Evolutionary conservation across 1,284 basidiomycete genomes (phyloP), one percentile per base, ranked within the genome.

Genomic region (Trichosporon sp.): DNA sequence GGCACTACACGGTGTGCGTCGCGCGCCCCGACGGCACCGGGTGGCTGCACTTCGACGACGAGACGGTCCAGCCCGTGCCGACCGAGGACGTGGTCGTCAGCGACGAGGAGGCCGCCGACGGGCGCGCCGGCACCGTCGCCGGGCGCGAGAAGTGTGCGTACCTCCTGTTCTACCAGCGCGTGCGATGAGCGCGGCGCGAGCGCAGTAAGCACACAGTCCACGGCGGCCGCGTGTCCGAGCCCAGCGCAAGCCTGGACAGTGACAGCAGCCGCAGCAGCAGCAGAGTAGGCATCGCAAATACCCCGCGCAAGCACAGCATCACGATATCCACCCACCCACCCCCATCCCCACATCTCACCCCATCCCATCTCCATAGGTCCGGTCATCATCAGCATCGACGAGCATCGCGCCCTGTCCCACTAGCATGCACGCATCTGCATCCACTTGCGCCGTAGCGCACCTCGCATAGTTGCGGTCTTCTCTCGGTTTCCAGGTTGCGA

Each of bases 1-100:
- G 96, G 0, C 95, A 98, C 82, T 99, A 98, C 84, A 99, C 95
- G 1, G 89, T 97, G 58, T 91, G 95, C 73, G 92, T 97, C 1
- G 85, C 95, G 8, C 90, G 93, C 71, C 91, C 92, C 23, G 73
- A 82, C 75, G 71, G 62, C 81, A 78, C 73, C 83, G 77, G 89
- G 87, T 98, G 93, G 96, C 87, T 97, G 69, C 90, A 95, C 72
- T 92, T 98, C 68, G 95, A 98, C 82, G 95, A 98, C 77, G 94
- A 96, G 81, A 84, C 90, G 5, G 91, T 93, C n/a, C 89, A 89
- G 34, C 89, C 92, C 70, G 87, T 95, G 51, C 85, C 88, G n/a
- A 84, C 86, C 1, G 90, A 92, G 60, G 90, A 94, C 76, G 92
- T 95, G 58, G 90, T 93, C 76, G 88, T 86, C n/a, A 75, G 76